Conservation (phyloP, 2,329 filamentous ascomycete genomes). For the Bimuria novae-zelandiae region DNA sequence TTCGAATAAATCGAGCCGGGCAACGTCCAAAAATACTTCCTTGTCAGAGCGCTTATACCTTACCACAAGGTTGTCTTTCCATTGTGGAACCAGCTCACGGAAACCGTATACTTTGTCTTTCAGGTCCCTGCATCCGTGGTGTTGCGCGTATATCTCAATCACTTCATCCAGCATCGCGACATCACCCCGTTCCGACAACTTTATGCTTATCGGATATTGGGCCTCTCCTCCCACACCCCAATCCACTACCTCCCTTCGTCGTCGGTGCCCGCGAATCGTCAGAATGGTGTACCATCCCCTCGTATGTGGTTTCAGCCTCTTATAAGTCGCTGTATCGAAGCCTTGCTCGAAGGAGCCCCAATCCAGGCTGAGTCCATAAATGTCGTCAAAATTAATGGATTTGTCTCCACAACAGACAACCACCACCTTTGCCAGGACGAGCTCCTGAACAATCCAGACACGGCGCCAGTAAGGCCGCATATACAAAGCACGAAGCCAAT, state of each 20-base stretch:
- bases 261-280: neutral
- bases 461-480: constrained; percentile 1
- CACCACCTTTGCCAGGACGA: neutral
- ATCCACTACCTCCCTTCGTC: neutral
- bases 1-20: neutral
- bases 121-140: neutral
- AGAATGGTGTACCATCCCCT: constrained; percentile 1
- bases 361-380: constrained; percentile 4
- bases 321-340: neutral
- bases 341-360: constrained; percentile 5
- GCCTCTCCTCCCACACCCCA: neutral
- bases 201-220: neutral
- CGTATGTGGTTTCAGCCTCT: neutral
- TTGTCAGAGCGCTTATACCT: neutral
- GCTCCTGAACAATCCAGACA: constrained; percentile 7
- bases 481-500: constrained; percentile 3
- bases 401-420: constrained; percentile 2
- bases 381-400: constrained; percentile 7
- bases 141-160: constrained; percentile 1
- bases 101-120: constrained; percentile 4
- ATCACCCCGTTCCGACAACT: constrained; percentile 11
- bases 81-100: constrained; percentile 1
- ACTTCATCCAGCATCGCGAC: constrained; percentile 9
- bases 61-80: constrained; percentile 1
- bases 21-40: constrained; percentile 1